Base-by-base conservation (phyloP, 2,329 filamentous ascomycete genomes). In the Colletotrichum liriopes region DNA sequence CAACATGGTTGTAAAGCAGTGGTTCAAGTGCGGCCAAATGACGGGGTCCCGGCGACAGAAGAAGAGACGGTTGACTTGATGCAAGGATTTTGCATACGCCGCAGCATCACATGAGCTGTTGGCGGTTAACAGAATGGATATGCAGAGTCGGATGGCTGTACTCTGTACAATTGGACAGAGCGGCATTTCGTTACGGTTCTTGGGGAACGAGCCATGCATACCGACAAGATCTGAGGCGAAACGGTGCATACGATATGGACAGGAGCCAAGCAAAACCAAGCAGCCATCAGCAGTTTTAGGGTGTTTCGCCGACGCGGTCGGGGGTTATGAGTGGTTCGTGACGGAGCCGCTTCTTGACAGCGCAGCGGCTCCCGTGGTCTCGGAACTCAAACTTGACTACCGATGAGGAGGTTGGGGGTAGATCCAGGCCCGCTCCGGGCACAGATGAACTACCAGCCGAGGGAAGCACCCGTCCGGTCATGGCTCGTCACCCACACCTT, bases 301-400 rank as follows among this genome's bases (percentile, higher is more conserved):
- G 1, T 39, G n/a, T 54, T 41, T 14, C 45, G 52, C 69, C 69
- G 59, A 60, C 32, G 5, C 4, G 2, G 32, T 60, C 65, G 45
- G 69, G 26, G 55, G 29, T 60, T 55, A 35, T 65, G 54, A 64
- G 56, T 64, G 59, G 69, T 8, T 55, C 51, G 2, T 14, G 47
- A 51, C 43, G 61, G 65, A 69, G 65, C 69, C 65, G 65, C 69
- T 26, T 63, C 54, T 68, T 69, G 65, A 69, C 54, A 64, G 54
- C 59, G 69, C 65, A 54, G 69, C 52, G 59, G 69, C 65, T 72
- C 69, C 59, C 65, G 65, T 65, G 59, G 69, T 55, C 65, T 72
- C 69, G 69, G 69, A 69, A 69, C 41, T 72, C 69, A 72, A 72
- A 72, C 65, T 72, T 72, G 69, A 72, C 69, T 72, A 72, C 69